Percentiles rank a stretch among this genome's conserved stretches.
Evolutionary conservation across 768 basidiomycete species (phyloP).

Genomic region (Tricholoma saponaceum): DNA sequence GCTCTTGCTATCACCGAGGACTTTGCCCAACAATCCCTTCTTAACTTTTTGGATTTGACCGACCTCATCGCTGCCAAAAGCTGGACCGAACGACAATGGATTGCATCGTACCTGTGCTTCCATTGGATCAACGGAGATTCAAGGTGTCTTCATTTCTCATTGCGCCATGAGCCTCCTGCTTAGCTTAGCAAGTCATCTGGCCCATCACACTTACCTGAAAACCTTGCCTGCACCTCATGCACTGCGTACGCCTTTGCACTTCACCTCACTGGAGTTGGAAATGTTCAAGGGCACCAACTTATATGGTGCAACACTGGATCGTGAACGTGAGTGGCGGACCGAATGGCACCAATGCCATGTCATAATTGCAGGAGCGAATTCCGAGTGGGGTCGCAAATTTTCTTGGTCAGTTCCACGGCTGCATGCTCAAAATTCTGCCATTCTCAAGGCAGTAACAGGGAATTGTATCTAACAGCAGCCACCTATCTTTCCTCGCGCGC

Average conservation of each 20-base stretch:
- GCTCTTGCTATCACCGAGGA: conserved; percentile 58
- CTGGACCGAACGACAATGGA: conserved; percentile 65
- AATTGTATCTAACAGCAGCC: conserved; percentile 62
- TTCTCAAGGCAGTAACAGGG: conserved; percentile 40
- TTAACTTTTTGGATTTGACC: conserved; percentile 28
- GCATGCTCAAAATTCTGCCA: neutral
- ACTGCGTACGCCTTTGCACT: conserved; percentile 74
- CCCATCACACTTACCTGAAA: conserved; percentile 61
- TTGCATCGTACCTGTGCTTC: conserved; percentile 61
- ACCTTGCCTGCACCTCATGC: conserved; percentile 55
- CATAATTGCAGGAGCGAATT: conserved; percentile 31
- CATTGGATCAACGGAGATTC: conserved; percentile 51
- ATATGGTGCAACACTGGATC: conserved; percentile 69
- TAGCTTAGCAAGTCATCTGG: conserved; percentile 20
- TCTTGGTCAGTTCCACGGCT: conserved; percentile 53
- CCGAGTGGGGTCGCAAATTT: conserved; percentile 44
- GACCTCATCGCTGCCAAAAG: conserved; percentile 19
- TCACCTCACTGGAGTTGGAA: conserved; percentile 56
- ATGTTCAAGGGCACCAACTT: conserved; percentile 78
- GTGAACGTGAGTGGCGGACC: conserved; percentile 51
- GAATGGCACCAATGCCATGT: conserved; percentile 59
- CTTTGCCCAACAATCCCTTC: conserved; percentile 39
- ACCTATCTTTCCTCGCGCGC: conserved; percentile 86
- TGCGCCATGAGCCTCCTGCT: conserved; percentile 4
- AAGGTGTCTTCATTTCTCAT: conserved; percentile 24